Conservation (phyloP, 176 grass and related monocot species). For the Aegilops speltoides region DNA sequence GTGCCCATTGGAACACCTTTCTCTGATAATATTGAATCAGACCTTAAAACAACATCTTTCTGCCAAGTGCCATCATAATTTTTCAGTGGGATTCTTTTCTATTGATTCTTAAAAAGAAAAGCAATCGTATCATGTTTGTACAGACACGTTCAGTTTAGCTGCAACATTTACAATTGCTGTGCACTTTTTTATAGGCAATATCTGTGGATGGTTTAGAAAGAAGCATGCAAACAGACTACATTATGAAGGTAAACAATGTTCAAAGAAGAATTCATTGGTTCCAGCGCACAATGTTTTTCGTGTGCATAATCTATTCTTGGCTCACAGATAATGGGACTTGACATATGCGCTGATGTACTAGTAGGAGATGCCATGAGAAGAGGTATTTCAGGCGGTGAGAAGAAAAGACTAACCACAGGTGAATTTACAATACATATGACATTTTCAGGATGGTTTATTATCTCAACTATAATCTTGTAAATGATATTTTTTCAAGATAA, state of each 20-base stretch:
- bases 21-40: background rate
- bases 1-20: background rate
- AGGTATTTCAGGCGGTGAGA: constrained; percentile 93
- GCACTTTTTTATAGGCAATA: constrained; percentile 49
- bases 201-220: constrained; percentile 72
- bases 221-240: constrained; percentile 86
- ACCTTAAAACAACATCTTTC: background rate
- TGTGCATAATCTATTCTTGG: background rate
- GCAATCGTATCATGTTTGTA: background rate
- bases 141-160: background rate
- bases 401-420: constrained; percentile 92
- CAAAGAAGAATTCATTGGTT: background rate
- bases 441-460: background rate
- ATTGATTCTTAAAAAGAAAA: background rate
- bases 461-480: background rate
- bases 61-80: background rate
- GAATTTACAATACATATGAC: background rate
- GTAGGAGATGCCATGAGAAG: constrained; percentile 85
- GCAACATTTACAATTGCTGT: background rate
- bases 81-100: background rate
- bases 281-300: background rate
- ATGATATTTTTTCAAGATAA: background rate
- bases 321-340: constrained; percentile 87
- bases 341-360: constrained; percentile 69
- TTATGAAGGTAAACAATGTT: constrained; percentile 72